phyloP scores from a whole-genome alignment of 1,139 yeast species.

The Hansenula sp. region DNA sequence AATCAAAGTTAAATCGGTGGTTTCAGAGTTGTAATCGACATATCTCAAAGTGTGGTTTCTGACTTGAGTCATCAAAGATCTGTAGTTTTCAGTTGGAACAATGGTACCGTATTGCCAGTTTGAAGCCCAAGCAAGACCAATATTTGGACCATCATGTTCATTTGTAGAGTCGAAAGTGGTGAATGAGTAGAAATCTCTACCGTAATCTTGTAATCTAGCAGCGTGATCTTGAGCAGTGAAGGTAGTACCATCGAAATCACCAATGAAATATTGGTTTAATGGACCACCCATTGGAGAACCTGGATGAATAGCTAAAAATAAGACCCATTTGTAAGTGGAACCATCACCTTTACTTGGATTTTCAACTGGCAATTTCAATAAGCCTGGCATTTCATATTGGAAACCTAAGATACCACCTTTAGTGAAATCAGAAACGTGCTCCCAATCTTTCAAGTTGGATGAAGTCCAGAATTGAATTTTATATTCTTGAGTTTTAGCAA shows the following conservation, averaged over 20 bases:
- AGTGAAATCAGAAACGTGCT: slow-evolving; percentile 26
- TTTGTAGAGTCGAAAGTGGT: slow-evolving; percentile 26
- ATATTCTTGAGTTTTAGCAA: slow-evolving; percentile 32
- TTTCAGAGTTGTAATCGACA: slow-evolving; percentile 1
- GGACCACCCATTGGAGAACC: slow-evolving; percentile 37
- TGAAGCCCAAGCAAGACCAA: slow-evolving; percentile 35
- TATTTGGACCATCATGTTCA: slow-evolving; percentile 12
- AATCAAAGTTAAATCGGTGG: slow-evolving; percentile 1
- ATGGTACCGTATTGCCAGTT: slow-evolving; percentile 34
- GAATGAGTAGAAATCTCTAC: slow-evolving; percentile 33
- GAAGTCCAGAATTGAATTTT: slow-evolving; percentile 30
- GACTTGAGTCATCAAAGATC: slow-evolving; percentile 9
- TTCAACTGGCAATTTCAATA: slow-evolving; percentile 26
- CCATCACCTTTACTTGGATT: slow-evolving; percentile 10
- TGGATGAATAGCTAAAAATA: slow-evolving; percentile 33
- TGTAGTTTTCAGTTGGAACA: slow-evolving; percentile 32
- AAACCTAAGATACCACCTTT: slow-evolving; percentile 29
- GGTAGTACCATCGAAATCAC: slow-evolving; percentile 34
- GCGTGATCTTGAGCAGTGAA: slow-evolving; percentile 28
- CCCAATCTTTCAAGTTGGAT: slow-evolving; percentile 29
- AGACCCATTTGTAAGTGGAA: slow-evolving; percentile 28
- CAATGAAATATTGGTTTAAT: slow-evolving; percentile 33
- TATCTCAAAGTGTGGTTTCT: slow-evolving; percentile 1
- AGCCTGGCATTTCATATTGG: slow-evolving; percentile 37
- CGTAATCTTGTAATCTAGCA: slow-evolving; percentile 28